These are phyloP conservation scores for Colletotrichum tamarilloi DNA, from an alignment of 2,329 filamentous ascomycete genomes.

Conservation along the genomic window DNA sequence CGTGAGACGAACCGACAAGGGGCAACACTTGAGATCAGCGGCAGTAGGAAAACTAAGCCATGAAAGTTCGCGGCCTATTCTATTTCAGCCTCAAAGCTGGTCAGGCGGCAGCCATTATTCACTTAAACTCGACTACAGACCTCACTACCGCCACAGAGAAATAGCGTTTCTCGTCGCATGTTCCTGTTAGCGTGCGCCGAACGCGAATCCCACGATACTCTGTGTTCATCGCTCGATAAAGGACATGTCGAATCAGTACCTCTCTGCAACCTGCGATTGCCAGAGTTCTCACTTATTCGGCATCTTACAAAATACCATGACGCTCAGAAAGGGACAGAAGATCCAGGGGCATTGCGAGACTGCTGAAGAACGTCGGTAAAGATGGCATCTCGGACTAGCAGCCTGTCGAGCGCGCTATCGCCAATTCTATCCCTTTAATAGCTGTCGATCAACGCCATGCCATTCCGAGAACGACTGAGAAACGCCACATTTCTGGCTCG, in stretches of 20 bases:
- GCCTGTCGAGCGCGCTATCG: constrained; percentile 9
- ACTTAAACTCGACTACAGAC: neutral
- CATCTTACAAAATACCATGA: neutral
- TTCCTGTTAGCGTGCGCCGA: neutral
- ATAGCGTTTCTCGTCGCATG: neutral
- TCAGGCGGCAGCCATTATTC: neutral
- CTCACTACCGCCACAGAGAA: neutral
- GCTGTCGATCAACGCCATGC: constrained; percentile 27
- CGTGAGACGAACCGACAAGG: neutral
- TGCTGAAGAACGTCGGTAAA: constrained; percentile 9
- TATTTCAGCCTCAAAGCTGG: neutral
- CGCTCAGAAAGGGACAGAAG: neutral
- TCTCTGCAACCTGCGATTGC: too few relatives aligned
- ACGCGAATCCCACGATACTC: neutral
- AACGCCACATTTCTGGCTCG: constrained; percentile 27
- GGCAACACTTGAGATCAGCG: neutral
- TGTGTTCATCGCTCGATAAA: neutral
- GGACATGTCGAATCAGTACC: neutral
- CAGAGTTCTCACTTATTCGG: neutral
- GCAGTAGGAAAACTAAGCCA: neutral
- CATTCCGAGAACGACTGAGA: constrained; percentile 16
- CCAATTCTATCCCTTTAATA: constrained; percentile 34
- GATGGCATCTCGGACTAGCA: constrained; percentile 4
- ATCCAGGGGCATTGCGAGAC: neutral
- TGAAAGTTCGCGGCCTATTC: neutral